Evolutionary conservation across 345 rosid species (phyloP).

Genomic region (Eucalyptus erythrocorys): DNA sequence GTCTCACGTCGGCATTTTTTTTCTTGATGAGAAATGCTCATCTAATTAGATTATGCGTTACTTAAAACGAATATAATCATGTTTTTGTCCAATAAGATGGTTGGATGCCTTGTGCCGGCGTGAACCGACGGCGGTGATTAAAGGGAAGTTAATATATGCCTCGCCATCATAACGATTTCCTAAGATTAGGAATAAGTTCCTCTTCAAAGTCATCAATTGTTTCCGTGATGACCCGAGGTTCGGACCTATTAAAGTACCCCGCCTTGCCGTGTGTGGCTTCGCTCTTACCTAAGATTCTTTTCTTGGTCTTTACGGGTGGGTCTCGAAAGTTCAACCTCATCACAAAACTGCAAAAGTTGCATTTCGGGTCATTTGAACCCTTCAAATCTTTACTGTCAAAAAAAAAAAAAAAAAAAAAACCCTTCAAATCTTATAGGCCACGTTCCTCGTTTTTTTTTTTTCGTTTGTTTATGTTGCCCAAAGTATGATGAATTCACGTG

Average conservation of each 20-base stretch:
- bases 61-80: neutral
- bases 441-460: neutral
- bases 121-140: neutral
- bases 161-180: neutral
- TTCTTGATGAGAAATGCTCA: neutral
- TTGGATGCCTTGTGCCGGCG: neutral
- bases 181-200: neutral
- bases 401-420: too few relatives aligned
- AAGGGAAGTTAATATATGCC: neutral
- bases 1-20: rapidly evolving
- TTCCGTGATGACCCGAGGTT: neutral
- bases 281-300: neutral
- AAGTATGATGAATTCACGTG: neutral
- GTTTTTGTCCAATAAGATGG: neutral
- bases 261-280: neutral
- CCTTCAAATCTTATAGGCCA: neutral
- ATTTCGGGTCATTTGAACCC: neutral
- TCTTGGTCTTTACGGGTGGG: neutral
- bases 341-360: neutral
- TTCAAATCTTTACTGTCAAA: too few relatives aligned
- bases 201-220: neutral
- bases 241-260: neutral
- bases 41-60: neutral
- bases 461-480: neutral
- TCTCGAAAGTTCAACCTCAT: neutral